These are phyloP conservation scores for Bretschneidera sinensis DNA, from an alignment of 345 rosid genomes.

Conservation along the genomic window DNA sequence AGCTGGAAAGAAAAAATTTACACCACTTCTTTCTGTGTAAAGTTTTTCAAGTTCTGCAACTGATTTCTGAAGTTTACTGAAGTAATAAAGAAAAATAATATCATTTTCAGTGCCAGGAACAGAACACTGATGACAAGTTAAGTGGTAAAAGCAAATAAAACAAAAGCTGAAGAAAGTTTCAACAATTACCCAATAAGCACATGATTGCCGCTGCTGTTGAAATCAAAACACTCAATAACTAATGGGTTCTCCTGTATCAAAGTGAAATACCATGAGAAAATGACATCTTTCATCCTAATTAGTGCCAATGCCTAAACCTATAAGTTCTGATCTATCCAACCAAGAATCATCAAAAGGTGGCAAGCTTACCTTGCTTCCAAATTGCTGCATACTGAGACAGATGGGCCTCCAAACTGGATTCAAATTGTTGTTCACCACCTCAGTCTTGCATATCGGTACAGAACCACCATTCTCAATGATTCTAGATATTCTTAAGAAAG, in stretches of 20 bases:
- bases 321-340: not conserved
- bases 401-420: slow-evolving; percentile 73
- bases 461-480: slow-evolving; percentile 43
- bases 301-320: not conserved
- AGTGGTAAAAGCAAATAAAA: not conserved
- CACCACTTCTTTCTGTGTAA: slow-evolving; percentile 40
- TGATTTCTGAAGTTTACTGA: slow-evolving; percentile 68
- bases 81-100: slow-evolving; percentile 13
- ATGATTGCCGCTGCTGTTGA: slow-evolving; percentile 68
- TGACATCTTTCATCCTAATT: not conserved
- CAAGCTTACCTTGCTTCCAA: slow-evolving; percentile 71
- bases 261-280: slow-evolving; percentile 1
- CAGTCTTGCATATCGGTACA: slow-evolving; percentile 74
- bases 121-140: slow-evolving; percentile 8
- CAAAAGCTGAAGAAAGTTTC: slow-evolving; percentile 3
- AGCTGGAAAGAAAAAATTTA: slow-evolving; percentile 43
- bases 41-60: slow-evolving; percentile 59
- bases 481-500: slow-evolving; percentile 81
- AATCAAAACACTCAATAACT: slow-evolving; percentile 79
- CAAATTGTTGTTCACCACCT: slow-evolving; percentile 64
- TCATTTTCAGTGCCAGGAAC: not conserved
- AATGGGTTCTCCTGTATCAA: slow-evolving; percentile 64
- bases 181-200: slow-evolving; percentile 57
- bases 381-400: slow-evolving; percentile 69
- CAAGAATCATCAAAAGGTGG: not conserved